phyloP scores from a whole-genome alignment of 176 grass and related monocot genomes.

The Aegilops umbellulata region DNA sequence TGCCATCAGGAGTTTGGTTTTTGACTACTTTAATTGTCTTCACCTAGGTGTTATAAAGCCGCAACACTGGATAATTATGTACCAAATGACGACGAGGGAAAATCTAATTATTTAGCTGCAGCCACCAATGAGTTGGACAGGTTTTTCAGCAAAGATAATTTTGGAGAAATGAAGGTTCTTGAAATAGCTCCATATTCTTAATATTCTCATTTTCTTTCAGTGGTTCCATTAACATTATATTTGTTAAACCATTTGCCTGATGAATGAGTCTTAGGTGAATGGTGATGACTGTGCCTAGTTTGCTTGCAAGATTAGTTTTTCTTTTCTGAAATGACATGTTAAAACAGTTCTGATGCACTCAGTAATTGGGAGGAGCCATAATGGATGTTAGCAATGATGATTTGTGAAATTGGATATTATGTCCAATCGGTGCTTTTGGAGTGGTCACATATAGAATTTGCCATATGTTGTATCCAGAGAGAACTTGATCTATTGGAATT shows the following conservation, averaged over 20 bases:
- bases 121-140: slow-evolving; percentile 81
- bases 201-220: not conserved
- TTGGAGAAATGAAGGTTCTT: slow-evolving; percentile 88
- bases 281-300: not conserved
- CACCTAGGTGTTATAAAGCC: slow-evolving; percentile 64
- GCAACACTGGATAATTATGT: slow-evolving; percentile 70
- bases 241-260: not conserved
- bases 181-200: not conserved
- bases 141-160: slow-evolving; percentile 95
- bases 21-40: slow-evolving; percentile 25
- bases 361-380: not conserved
- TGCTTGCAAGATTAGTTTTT: not conserved
- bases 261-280: not conserved
- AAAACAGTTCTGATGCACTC: not conserved
- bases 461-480: not conserved
- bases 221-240: slow-evolving; percentile 11
- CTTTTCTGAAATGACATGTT: not conserved
- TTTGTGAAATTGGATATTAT: not conserved
- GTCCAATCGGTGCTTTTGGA: slow-evolving; percentile 3
- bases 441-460: not conserved
- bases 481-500: not conserved
- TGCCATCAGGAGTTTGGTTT: slow-evolving; percentile 6
- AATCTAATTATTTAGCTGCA: slow-evolving; percentile 63
- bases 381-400: not conserved
- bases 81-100: slow-evolving; percentile 61